Evolutionary conservation across 306 rosid genomes (phyloP).

Genomic region (Parietaria judaica): DNA sequence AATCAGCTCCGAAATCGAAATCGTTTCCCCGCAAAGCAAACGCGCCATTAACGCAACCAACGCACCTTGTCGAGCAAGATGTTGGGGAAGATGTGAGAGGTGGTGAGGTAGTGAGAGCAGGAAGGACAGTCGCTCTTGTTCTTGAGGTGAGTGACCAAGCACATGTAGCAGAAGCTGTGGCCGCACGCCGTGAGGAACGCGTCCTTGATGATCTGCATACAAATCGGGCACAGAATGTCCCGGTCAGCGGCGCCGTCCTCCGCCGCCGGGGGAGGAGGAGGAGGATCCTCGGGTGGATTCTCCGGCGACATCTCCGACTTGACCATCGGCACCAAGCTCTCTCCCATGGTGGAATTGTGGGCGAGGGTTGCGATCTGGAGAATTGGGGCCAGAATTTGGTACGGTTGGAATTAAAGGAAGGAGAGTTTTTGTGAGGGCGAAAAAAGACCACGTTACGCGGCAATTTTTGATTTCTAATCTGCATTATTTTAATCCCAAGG

Average conservation of each 20-base stretch:
- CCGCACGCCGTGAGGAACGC: constrained; percentile 74
- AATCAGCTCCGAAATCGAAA: not conserved
- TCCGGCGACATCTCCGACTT: constrained; percentile 13
- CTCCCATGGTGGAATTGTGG: constrained; percentile 6
- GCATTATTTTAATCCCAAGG: not conserved
- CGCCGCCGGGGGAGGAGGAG: not conserved
- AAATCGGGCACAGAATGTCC: constrained; percentile 70
- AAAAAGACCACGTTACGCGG: constrained; percentile 29
- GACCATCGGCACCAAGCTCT: constrained; percentile 15
- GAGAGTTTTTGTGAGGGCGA: constrained; percentile 23
- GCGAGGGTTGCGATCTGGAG: constrained; percentile 5
- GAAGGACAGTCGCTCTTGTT: constrained; percentile 78
- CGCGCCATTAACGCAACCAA: not conserved
- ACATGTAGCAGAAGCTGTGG: constrained; percentile 75
- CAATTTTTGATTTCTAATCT: constrained; percentile 1
- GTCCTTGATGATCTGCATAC: constrained; percentile 75
- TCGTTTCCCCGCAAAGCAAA: not conserved
- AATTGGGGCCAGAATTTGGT: not conserved
- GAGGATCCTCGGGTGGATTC: constrained; percentile 2
- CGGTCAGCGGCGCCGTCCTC: constrained; percentile 26
- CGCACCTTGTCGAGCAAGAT: constrained; percentile 70
- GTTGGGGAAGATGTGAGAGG: constrained; percentile 49
- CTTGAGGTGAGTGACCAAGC: constrained; percentile 67
- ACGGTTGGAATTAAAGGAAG: not conserved
- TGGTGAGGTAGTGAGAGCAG: constrained; percentile 57